These are phyloP conservation scores for Chamaecrista fasciculata DNA, from an alignment of 306 rosid genomes.

Conservation along the genomic window DNA sequence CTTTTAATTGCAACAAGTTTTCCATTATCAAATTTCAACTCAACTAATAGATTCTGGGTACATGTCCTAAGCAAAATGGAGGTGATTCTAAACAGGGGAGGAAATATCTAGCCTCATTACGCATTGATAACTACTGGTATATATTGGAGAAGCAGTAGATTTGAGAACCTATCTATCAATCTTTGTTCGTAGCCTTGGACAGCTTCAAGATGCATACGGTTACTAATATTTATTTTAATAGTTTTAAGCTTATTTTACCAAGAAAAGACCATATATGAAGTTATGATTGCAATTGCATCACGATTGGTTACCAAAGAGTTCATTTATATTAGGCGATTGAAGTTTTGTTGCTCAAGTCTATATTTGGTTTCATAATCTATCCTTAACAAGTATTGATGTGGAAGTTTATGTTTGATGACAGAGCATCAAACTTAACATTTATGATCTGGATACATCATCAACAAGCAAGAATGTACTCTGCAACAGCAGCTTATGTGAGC, in stretches of 20 bases:
- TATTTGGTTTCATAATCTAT: neutral
- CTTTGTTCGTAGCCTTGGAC: neutral
- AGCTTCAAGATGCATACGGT: neutral
- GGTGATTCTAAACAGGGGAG: neutral
- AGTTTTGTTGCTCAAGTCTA: neutral
- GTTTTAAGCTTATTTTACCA: neutral
- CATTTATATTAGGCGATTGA: neutral
- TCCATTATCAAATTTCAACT: neutral
- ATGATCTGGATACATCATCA: conserved; percentile 57
- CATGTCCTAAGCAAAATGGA: neutral
- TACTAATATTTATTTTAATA: neutral
- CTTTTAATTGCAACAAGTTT: neutral
- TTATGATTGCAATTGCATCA: neutral
- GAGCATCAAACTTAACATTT: conserved; percentile 48
- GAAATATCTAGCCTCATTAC: neutral
- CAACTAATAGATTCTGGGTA: neutral
- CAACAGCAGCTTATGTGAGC: conserved; percentile 59
- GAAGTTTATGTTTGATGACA: conserved; percentile 37
- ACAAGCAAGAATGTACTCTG: conserved; percentile 65
- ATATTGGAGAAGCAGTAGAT: neutral
- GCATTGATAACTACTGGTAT: neutral
- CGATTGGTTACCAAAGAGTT: conserved; percentile 1
- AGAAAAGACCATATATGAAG: neutral
- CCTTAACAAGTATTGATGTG: conserved; percentile 3
- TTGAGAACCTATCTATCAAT: neutral